Evolutionary conservation across 257 asterid genomes (phyloP).

Genomic region (Rubia yunnanensis): DNA sequence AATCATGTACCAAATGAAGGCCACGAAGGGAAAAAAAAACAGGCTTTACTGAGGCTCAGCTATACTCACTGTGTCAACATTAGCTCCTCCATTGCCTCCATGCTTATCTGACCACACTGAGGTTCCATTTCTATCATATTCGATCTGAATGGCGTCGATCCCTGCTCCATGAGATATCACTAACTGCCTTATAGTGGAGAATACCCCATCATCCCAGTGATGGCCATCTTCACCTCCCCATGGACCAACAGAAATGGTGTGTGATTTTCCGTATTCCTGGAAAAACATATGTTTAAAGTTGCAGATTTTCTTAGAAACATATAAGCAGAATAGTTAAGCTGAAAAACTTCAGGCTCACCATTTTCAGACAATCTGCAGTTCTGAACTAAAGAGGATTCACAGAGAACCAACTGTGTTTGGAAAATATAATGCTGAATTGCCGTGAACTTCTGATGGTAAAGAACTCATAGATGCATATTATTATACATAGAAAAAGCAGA

Average conservation of each 20-base stretch:
- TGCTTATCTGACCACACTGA: constrained; percentile 62
- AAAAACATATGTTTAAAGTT: not conserved
- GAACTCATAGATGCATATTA: constrained; percentile 13
- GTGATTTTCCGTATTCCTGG: constrained; percentile 30
- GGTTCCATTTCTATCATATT: constrained; percentile 54
- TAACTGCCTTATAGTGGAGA: constrained; percentile 43
- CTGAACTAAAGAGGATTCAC: not conserved
- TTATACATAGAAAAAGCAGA: constrained; percentile 21
- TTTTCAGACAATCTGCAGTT: constrained; percentile 2
- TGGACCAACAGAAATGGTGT: constrained; percentile 48
- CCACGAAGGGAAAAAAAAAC: not conserved
- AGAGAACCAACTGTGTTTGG: not conserved
- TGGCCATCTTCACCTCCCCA: constrained; percentile 77
- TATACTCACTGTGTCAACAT: constrained; percentile 37
- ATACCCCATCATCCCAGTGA: constrained; percentile 72
- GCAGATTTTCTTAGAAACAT: not conserved
- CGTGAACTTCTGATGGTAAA: not conserved
- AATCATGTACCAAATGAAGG: not conserved
- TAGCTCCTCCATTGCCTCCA: constrained; percentile 65
- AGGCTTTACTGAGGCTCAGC: not conserved
- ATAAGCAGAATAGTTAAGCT: not conserved
- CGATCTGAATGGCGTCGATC: constrained; percentile 52
- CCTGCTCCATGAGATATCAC: constrained; percentile 60
- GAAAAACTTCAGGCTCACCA: constrained; percentile 6
- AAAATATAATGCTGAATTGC: not conserved